These are phyloP conservation scores for Decorospora gaudefroyi DNA, from an alignment of 2,329 filamentous ascomycete species.

Conservation along the genomic window DNA sequence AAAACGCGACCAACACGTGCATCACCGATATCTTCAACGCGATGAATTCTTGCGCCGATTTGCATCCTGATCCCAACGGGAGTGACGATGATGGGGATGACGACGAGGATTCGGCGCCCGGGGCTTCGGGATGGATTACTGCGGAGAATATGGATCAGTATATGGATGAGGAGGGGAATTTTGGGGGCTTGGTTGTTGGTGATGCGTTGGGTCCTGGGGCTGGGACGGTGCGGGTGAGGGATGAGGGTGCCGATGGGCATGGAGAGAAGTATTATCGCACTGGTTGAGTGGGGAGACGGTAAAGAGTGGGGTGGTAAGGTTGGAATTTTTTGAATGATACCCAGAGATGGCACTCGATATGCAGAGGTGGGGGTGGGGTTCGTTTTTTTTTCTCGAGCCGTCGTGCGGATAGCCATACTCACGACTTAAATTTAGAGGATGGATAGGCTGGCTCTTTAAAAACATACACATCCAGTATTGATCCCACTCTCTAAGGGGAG, in stretches of 20 bases:
- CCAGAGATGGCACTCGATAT: no score
- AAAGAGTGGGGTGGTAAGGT: not conserved
- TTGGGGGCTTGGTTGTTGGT: constrained; percentile 38
- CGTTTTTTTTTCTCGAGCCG: no score
- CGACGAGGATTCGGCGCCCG: constrained; percentile 62
- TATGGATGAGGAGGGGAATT: constrained; percentile 49
- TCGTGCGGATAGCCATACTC: no score
- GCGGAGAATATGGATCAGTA: constrained; percentile 87
- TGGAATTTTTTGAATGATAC: constrained; percentile 8
- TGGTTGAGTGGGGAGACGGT: constrained; percentile 19
- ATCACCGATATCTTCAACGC: constrained; percentile 66
- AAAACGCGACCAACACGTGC: constrained; percentile 33
- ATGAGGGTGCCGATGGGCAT: constrained; percentile 34
- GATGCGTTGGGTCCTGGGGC: constrained; percentile 45
- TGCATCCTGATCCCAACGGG: constrained; percentile 71
- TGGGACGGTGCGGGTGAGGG: constrained; percentile 43
- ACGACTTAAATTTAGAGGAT: no score
- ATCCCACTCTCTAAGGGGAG: no score
- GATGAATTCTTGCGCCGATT: constrained; percentile 73
- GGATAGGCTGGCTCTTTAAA: no score
- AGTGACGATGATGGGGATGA: constrained; percentile 62
- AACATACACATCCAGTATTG: no score
- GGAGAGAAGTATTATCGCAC: constrained; percentile 48
- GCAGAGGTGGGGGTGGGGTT: no score
- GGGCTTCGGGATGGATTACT: constrained; percentile 83